A percentile compares a stretch with the other conserved stretches of the same genome.
phyloP scores from a whole-genome alignment of 345 rosid genomes.

The Firmiana major region DNA sequence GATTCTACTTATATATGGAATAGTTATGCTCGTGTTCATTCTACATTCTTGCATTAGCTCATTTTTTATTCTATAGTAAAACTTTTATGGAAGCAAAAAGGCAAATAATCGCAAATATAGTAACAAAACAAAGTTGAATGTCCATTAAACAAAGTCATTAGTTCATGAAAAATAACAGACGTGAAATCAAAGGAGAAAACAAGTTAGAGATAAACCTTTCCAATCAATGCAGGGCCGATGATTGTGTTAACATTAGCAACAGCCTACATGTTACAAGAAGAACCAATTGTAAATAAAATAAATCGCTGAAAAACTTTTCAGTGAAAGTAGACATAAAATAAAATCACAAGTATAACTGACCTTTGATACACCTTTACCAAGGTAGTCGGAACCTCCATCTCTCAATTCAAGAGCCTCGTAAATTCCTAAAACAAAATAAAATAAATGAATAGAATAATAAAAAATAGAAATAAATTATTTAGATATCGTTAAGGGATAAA shows the following conservation, averaged over 20 bases:
- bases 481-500: background rate
- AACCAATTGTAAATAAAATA: background rate
- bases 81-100: background rate
- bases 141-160: background rate
- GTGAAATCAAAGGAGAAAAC: background rate
- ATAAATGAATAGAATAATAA: background rate
- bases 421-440: conserved; percentile 41
- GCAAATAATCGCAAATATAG: too few species aligned
- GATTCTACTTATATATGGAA: too few species aligned
- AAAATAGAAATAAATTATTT: background rate
- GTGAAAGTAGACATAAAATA: background rate
- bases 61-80: background rate
- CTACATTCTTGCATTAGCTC: background rate
- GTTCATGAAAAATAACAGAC: background rate
- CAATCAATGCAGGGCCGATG: conserved; percentile 86
- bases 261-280: conserved; percentile 42
- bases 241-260: conserved; percentile 71
- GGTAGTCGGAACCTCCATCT: conserved; percentile 95
- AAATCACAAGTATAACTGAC: conserved; percentile 23
- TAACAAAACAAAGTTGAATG: too few species aligned
- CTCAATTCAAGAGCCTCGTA: conserved; percentile 95
- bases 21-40: too few species aligned
- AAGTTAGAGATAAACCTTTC: conserved; percentile 50
- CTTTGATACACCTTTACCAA: conserved; percentile 95
- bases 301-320: background rate